Evolutionary conservation across 2,329 filamentous ascomycete genomes (phyloP), one percentile per base, ranked within the genome.

Genomic region (Fusarium newnesense): DNA sequence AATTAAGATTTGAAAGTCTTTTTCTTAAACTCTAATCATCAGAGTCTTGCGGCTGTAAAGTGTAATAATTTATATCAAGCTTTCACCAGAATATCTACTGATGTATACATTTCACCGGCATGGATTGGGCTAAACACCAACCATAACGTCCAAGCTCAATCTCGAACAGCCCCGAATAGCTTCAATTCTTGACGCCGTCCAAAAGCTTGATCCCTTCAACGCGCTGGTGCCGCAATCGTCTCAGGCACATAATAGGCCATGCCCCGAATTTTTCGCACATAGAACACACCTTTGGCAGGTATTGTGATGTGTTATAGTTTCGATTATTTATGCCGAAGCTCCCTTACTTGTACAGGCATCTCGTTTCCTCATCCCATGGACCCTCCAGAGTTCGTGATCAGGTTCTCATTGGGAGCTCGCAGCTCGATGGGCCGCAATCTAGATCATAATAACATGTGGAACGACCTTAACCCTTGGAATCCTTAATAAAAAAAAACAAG

Each of bases 401-500:
- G 69, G 69, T 72, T 73, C 74, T 76, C 72, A 76, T 72, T 75
- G 53, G 62, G 67, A 71, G 76, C 67, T 53, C 70, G 67, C 69
- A 76, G 77, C 77, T 78, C 69, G 69, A 74, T 63, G 65, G 72
- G 74, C 73, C 70, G 74, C 76, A 74, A 73, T 77, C 76, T 75
- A 77, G 71, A 79, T 79, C 78, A 78, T 79, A 77, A 79, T 77
- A 77, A 72, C 74, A 73, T 77, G 66, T 75, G 75, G 72, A 73
- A 80, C 78, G 78, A 78, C 79, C 80, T 76, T 78, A 72, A 78
- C 78, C 80, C 78, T 72, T 77, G 74, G 77, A 75, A 76, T 76
- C 80, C 80, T 75, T 78, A 73, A 80, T 81, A 77, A 82, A 82
- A 47, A 47, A 65, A 82, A 79, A 79, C 78, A 81, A 79, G 77